A percentile compares a stretch with the other conserved stretches of the same genome.
These are phyloP conservation scores for Vickermania ingenoplastis DNA, from an alignment of 208 protist genomes.

Conservation along the genomic window DNA sequence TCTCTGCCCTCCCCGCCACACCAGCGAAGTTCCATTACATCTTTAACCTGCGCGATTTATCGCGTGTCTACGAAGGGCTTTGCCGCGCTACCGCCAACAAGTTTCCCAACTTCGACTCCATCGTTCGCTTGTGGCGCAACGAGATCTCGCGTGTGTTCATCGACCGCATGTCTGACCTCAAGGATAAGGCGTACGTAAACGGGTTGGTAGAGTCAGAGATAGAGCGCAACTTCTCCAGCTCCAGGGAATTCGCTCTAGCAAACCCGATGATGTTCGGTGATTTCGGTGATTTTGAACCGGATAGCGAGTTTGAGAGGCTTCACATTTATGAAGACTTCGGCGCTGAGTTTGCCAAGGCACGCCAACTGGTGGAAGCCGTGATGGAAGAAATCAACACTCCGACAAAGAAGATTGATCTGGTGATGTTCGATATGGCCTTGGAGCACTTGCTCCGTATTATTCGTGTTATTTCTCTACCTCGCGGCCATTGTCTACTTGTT, in stretches of 20 bases:
- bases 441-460: constrained; percentile 95
- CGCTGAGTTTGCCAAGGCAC: constrained; percentile 61
- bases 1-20: constrained; percentile 91
- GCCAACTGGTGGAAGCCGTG: constrained; percentile 86
- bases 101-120: constrained; percentile 38
- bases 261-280: constrained; percentile 95
- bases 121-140: constrained; percentile 98
- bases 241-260: constrained; percentile 40
- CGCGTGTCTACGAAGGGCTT: constrained; percentile 96
- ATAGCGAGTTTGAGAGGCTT: constrained; percentile 52
- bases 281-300: constrained; percentile 90
- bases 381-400: constrained; percentile 93
- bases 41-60: constrained; percentile 98
- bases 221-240: constrained; percentile 50
- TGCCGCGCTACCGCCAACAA: constrained; percentile 90
- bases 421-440: constrained; percentile 98
- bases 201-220: constrained; percentile 74
- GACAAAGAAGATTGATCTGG: constrained; percentile 92
- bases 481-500: constrained; percentile 96
- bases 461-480: constrained; percentile 92
- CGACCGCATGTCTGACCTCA: constrained; percentile 92
- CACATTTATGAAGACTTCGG: constrained; percentile 93
- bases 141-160: constrained; percentile 96
- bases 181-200: constrained; percentile 90
- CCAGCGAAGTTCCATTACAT: constrained; percentile 99